These are phyloP conservation scores for Yamadazyma atlantica DNA, from an alignment of 1,139 yeast genomes.

Conservation along the genomic window DNA sequence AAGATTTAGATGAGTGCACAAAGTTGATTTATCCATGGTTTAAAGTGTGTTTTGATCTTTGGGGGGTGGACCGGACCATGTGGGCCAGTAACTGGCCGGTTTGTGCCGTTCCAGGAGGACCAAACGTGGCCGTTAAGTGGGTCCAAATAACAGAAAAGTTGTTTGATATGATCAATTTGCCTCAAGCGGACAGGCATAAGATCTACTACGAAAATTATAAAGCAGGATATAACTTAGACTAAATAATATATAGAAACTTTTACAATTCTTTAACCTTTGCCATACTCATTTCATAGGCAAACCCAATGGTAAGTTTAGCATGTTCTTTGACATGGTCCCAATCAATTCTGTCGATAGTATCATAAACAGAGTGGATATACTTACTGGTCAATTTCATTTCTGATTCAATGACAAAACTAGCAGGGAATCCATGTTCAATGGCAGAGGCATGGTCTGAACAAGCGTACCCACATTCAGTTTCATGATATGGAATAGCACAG, in stretches of 20 bases:
- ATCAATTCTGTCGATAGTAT: conserved; percentile 78
- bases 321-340: conserved; percentile 79
- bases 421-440: conserved; percentile 76
- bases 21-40: conserved; percentile 32
- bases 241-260: not conserved
- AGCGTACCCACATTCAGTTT: conserved; percentile 85
- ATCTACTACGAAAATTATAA: not conserved
- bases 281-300: conserved; percentile 10
- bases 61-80: conserved; percentile 29
- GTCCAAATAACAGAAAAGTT: conserved; percentile 15
- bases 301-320: conserved; percentile 47
- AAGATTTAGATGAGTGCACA: conserved; percentile 13
- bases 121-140: conserved; percentile 15
- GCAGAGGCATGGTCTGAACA: conserved; percentile 95
- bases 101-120: conserved; percentile 22
- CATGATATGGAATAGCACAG: conserved; percentile 66
- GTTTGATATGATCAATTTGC: conserved; percentile 12
- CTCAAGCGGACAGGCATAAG: not conserved
- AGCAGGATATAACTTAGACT: not conserved
- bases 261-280: conserved; percentile 3
- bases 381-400: conserved; percentile 63
- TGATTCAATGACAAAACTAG: conserved; percentile 79
- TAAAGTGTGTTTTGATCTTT: conserved; percentile 21
- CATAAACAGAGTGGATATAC: conserved; percentile 73
- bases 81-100: conserved; percentile 51